phyloP scores from a whole-genome alignment of 2,329 filamentous ascomycete genomes.

The Calcarisporium arbuscula region DNA sequence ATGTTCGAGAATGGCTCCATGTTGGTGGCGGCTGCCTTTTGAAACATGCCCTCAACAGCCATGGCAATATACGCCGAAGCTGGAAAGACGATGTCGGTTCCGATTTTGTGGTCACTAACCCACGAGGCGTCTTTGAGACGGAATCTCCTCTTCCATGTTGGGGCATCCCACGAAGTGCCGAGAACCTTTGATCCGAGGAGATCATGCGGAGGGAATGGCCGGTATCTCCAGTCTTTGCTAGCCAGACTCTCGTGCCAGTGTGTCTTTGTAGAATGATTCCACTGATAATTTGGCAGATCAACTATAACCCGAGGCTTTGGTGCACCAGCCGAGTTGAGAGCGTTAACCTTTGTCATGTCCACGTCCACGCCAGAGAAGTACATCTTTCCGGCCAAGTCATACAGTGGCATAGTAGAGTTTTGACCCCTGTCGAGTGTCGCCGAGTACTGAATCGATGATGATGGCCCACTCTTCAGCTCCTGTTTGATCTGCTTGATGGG shows the following conservation, averaged over 20 bases:
- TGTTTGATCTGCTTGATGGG: conserved; percentile 15
- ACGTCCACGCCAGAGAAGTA: conserved; percentile 3
- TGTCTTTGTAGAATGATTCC: conserved; percentile 10
- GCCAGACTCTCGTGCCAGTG: conserved; percentile 12
- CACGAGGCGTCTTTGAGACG: conserved; percentile 33
- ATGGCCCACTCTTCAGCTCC: no score
- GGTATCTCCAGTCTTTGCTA: conserved; percentile 11
- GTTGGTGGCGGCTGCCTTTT: no score
- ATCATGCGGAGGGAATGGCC: conserved; percentile 17
- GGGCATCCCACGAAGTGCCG: conserved; percentile 24
- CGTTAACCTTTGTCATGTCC: conserved; percentile 4
- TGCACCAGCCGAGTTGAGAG: no score
- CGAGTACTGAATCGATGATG: no score
- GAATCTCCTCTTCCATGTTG: conserved; percentile 35
- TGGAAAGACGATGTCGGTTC: conserved; percentile 33
- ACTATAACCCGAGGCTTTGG: neutral
- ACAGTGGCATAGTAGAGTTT: conserved; percentile 1
- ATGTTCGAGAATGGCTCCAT: no score
- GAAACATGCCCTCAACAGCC: conserved; percentile 30
- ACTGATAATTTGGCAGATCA: conserved; percentile 13
- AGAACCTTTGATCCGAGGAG: conserved; percentile 21
- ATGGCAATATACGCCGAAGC: conserved; percentile 35
- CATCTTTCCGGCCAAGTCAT: conserved; percentile 9
- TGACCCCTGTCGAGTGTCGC: conserved; percentile 8
- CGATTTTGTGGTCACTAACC: conserved; percentile 37